Base-by-base conservation (phyloP, 2,329 filamentous ascomycete genomes). In the Aspergillus transmontanensis region DNA sequence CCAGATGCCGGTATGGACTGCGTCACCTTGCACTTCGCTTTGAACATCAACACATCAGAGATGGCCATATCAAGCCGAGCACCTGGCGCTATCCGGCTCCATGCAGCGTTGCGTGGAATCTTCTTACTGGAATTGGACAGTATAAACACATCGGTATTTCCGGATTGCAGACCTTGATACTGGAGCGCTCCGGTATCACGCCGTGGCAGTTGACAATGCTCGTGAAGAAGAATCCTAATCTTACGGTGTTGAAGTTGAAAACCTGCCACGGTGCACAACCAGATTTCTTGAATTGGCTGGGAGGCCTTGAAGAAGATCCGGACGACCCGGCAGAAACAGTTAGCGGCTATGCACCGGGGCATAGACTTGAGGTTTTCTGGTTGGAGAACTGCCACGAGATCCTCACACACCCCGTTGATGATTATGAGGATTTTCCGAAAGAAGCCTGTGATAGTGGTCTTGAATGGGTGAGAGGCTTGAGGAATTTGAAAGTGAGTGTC, bases 281-380 rank as follows among this genome's bases (percentile, higher is more conserved):
- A 0, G 73, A 74, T n/a, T 78, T 78, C 59, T 63, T 78, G 50
- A 59, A 74, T 39, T 77, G 76, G 75, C 61, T 78, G 1, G 75
- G 75, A 2, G 72, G 71, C 6, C 55, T 71, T 16, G 59, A 62
- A 5, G 55, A 62, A 43, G 67, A 66, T 9, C 23, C 59, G 5
- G 65, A 71, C 2, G 62, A 65, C 4, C 34, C 36, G 12, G 51
- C 7, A 26, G 57, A 10, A 9, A 50, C 61, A 6, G 28, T 63
- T 2, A 50, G 57, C 21, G 41, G 50, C 14, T 23, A 51, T 26
- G 65, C 64, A 1, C 73, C 71, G 57, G 73, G 73, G 6, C 64
- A 63, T 14, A 65, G 61, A 23, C 57, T 75, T 32, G 60, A 70
- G 41, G 62, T 68, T 12, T 64, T 75, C 14, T 74, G 72, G 71